phyloP scores from a whole-genome alignment of 176 grass and related monocot species.

The Poa annua region DNA sequence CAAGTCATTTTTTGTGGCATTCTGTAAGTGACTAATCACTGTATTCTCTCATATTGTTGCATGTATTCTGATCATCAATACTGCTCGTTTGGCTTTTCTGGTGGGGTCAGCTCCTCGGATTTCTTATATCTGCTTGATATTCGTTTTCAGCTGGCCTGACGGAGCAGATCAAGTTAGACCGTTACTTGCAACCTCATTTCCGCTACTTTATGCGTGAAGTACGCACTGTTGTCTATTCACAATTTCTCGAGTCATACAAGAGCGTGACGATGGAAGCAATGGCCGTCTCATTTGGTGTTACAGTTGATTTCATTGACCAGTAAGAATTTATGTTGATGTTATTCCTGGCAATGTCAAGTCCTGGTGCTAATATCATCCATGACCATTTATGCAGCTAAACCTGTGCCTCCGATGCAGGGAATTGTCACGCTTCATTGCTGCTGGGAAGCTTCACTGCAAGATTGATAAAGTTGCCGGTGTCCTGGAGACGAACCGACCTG shows the following conservation, averaged over 20 bases:
- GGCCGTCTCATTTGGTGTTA: slow-evolving; percentile 91
- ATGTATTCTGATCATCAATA: slow-evolving; percentile 11
- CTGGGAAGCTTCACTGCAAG: slow-evolving; percentile 98
- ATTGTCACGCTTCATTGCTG: slow-evolving; percentile 95
- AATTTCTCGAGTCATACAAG: slow-evolving; percentile 97
- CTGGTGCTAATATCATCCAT: neutral
- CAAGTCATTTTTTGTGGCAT: slow-evolving; percentile 95
- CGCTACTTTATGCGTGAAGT: slow-evolving; percentile 97
- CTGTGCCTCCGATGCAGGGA: slow-evolving; percentile 51
- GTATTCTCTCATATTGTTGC: slow-evolving; percentile 14
- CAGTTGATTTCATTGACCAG: slow-evolving; percentile 94
- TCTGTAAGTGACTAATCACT: slow-evolving; percentile 69
- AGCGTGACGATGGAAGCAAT: slow-evolving; percentile 99
- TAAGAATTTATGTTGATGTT: slow-evolving; percentile 41
- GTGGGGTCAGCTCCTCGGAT: neutral
- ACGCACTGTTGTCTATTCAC: slow-evolving; percentile 87
- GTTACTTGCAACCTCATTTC: slow-evolving; percentile 90
- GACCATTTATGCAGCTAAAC: neutral
- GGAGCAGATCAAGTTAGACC: slow-evolving; percentile 90
- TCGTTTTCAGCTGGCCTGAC: slow-evolving; percentile 88
- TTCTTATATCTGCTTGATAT: slow-evolving; percentile 37
- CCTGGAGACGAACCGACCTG: slow-evolving; percentile 90
- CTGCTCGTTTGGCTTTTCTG: neutral
- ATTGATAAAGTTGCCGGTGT: slow-evolving; percentile 96
- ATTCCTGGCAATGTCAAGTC: neutral